Evolutionary conservation across 2,329 filamentous ascomycete species (phyloP), one percentile per base, ranked within the genome.

Genomic region (Aspergillus pseudoterreus): DNA sequence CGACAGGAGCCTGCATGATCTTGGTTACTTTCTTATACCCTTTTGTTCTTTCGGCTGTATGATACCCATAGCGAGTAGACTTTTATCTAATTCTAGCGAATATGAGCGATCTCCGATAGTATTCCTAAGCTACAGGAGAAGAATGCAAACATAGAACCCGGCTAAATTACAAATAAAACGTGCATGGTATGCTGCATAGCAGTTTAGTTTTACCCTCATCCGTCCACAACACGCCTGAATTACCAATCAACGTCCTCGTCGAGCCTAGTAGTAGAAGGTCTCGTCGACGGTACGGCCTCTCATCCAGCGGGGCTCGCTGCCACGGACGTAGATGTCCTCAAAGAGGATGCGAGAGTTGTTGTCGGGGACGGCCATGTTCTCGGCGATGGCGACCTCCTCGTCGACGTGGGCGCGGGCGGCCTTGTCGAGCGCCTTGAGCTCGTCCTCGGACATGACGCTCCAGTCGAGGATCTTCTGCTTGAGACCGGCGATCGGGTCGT

Each of bases 401-500:
- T 94, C 92, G 69, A 99, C 90, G 68, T 85, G 80, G 71, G 76
- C 80, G 70, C 92, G 87, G 15, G 94, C 92, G 68, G 95, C 85
- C 84, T 96, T 97, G 81, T 99, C 94, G 63, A 99, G 85, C 61
- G 74, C 73, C 88, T 99, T 99, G 73, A 99, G 86, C 78, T 97
- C 92, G 38, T 96, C 92, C 81, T 99, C 94, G 55, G 82, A 85
- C 63, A 86, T 86, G 61, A 99, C 87, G 54, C 84, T 84, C 94
- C 94, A 99, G 77, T 99, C 94, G 53, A 99, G 79, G 61, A 99
- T 87, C 82, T 96, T 96, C 81, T 94, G 88, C 86, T 97, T 97
- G 64, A 99, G 85, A 54, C 94, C 94, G 67, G 92, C 91, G 70
- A 99, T 99, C 63, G 94, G 91, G 78, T 99, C 94, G 78, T 97